phyloP scores from a whole-genome alignment of 805 yeast species.

The Starmerella vitae region DNA sequence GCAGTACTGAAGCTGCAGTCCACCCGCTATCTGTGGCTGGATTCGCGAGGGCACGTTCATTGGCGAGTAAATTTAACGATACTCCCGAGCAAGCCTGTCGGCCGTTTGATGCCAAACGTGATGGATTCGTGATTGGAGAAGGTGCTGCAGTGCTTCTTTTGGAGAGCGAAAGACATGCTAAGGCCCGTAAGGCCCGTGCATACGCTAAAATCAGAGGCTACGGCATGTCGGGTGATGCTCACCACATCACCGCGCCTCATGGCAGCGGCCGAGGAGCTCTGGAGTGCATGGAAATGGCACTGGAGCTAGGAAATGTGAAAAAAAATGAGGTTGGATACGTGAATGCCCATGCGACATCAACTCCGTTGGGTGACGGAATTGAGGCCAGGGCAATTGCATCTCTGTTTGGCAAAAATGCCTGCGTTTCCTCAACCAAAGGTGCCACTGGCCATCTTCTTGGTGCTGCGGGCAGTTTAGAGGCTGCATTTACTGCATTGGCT shows the following conservation, averaged over 20 bases:
- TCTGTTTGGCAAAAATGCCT: slow-evolving; percentile 27
- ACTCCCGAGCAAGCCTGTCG: slow-evolving; percentile 56
- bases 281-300: slow-evolving; percentile 68
- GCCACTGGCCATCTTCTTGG: slow-evolving; percentile 90
- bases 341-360: slow-evolving; percentile 96
- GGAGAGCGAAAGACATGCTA: slow-evolving; percentile 68
- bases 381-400: slow-evolving; percentile 61
- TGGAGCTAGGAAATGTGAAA: slow-evolving; percentile 36
- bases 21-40: slow-evolving; percentile 85
- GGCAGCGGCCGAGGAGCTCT: slow-evolving; percentile 73
- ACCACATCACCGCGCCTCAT: slow-evolving; percentile 85
- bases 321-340: slow-evolving; percentile 52
- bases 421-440: slow-evolving; percentile 70
- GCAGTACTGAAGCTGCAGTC: slow-evolving; percentile 80
- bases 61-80: slow-evolving; percentile 51
- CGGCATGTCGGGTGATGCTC: slow-evolving; percentile 84
- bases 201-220: slow-evolving; percentile 78
- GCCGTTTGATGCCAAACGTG: slow-evolving; percentile 69
- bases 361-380: slow-evolving; percentile 75
- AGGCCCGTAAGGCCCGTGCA: slow-evolving; percentile 46
- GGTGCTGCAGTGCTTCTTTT: slow-evolving; percentile 75
- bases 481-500: slow-evolving; percentile 64
- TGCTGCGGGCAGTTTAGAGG: slow-evolving; percentile 91
- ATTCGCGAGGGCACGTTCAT: slow-evolving; percentile 76
- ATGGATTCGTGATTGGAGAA: slow-evolving; percentile 87